Base-by-base conservation (phyloP, 805 yeast genomes). In the Yarrowia phangngaensis region DNA sequence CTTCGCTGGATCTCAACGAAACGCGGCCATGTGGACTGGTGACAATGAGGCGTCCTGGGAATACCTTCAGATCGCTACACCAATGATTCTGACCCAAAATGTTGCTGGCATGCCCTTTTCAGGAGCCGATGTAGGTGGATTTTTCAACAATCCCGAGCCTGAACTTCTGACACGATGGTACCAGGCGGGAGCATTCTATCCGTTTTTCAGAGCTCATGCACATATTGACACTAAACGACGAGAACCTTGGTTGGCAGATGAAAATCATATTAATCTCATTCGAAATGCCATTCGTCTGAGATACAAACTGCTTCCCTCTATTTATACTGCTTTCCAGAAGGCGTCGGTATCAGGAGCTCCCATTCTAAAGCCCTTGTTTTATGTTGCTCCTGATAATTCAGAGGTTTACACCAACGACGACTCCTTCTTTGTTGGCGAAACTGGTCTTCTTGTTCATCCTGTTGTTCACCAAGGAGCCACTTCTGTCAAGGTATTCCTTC, bases 91-190 rank as follows among this genome's bases (percentile, higher is more conserved):
- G 52, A 84, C 94, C 3, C 74, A 81, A 55, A 87, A 88, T 36
- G 69, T 85, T 20, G 85, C 78, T 1, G 95, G 95, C 7, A 81
- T 79, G 79, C 95, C 96, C 22, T 90, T 89, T 67, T 75, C 84
- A 6, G 99, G 99, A 7, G 90, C 96, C 7, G 99, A 92, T 68
- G 90, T 92, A 35, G 97, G 96, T 24, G 98, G 99, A 0, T 92
- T 92, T 61, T 89, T 88, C 60, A 95, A 95, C 3, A 75, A 92
- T 62, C 97, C 98, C 0, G 69, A 79, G 0, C 72, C 76, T 26
- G 97, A 92, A 60, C 67, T 92, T 53, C 70, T 86, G 51, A 75
- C 84, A 0, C 74, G 99, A 59, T 92, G 98, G 98, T 90, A 89
- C 62, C 98, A 92, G 64, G 74, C 95, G 2, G 98, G 97, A 52